A percentile compares a stretch with the other conserved stretches of the same genome.
Evolutionary conservation across 495 filamentous ascomycete genomes (phyloP).

Genomic region (Immersiella caudata): DNA sequence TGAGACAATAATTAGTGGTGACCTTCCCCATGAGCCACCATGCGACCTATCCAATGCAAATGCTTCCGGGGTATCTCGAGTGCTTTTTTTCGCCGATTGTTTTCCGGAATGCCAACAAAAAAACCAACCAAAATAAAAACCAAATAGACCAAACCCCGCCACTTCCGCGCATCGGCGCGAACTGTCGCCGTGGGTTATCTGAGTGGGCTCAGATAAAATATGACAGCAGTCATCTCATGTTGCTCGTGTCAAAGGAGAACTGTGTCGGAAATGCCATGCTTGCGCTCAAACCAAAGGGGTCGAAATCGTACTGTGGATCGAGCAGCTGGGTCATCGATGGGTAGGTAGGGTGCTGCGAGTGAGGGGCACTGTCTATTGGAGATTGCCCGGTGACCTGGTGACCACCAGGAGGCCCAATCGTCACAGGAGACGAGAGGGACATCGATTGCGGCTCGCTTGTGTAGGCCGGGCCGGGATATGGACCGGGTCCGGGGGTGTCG

Average conservation of each 20-base stretch:
- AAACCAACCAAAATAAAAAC: background rate
- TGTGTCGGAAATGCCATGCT: constrained; percentile 94
- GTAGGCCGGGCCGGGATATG: constrained; percentile 63
- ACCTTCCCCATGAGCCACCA: constrained; percentile 14
- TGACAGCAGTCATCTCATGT: constrained; percentile 47
- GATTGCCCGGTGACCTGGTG: constrained; percentile 37
- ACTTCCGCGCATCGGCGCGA: background rate
- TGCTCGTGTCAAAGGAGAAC: constrained; percentile 76
- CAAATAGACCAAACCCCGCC: background rate
- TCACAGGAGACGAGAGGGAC: constrained; percentile 46
- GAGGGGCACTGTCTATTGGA: constrained; percentile 36
- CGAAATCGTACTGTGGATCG: constrained; percentile 82
- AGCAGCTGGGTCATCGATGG: constrained; percentile 69
- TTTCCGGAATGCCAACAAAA: constrained; percentile 12
- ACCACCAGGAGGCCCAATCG: constrained; percentile 37
- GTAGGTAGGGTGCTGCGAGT: constrained; percentile 48
- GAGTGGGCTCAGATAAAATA: background rate
- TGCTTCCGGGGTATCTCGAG: constrained; percentile 32
- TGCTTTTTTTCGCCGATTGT: constrained; percentile 20
- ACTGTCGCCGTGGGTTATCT: too few species aligned
- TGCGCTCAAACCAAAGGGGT: constrained; percentile 86
- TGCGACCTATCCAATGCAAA: constrained; percentile 28
- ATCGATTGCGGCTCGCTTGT: constrained; percentile 43
- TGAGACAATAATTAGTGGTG: constrained; percentile 16
- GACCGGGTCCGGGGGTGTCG: constrained; percentile 68